phyloP scores from a whole-genome alignment of 2,329 filamentous ascomycete species.

The Phyllosticta citribraziliensis region DNA sequence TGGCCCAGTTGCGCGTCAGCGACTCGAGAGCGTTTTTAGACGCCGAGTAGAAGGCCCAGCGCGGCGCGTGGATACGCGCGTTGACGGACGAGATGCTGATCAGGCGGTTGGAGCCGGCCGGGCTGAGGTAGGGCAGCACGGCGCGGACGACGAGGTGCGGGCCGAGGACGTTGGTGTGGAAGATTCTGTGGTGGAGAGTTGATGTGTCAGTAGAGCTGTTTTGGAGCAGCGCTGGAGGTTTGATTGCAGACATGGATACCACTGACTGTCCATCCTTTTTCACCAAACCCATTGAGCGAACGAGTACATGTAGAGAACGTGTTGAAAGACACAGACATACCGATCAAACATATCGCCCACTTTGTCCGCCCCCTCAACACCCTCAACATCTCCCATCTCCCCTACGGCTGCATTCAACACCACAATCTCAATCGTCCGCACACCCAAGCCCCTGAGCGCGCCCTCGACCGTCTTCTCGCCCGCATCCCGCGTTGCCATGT shows the following conservation, averaged over 20 bases:
- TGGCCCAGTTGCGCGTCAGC: not conserved
- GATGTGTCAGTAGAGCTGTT: not conserved
- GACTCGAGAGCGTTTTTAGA: not conserved
- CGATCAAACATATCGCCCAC: not conserved
- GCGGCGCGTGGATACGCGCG: not conserved
- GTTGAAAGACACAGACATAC: not conserved
- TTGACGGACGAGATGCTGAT: not conserved
- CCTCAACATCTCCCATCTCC: not conserved
- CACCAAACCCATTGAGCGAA: not conserved
- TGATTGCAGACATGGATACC: not conserved
- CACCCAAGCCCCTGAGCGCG: not conserved
- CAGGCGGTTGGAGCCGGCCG: not conserved
- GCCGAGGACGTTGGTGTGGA: not conserved
- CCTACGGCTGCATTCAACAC: not conserved
- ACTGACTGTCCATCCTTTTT: too few species aligned
- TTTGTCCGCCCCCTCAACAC: not conserved
- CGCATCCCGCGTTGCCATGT: not conserved
- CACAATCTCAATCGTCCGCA: not conserved
- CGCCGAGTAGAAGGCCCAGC: not conserved
- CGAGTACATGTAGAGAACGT: not conserved
- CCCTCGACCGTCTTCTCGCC: not conserved
- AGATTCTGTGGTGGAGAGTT: not conserved
- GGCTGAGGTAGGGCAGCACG: not conserved
- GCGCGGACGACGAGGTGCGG: not conserved
- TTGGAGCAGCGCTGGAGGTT: not conserved